Evolutionary conservation across 768 basidiomycete species (phyloP).

Genomic region (Lentinula edodes): DNA sequence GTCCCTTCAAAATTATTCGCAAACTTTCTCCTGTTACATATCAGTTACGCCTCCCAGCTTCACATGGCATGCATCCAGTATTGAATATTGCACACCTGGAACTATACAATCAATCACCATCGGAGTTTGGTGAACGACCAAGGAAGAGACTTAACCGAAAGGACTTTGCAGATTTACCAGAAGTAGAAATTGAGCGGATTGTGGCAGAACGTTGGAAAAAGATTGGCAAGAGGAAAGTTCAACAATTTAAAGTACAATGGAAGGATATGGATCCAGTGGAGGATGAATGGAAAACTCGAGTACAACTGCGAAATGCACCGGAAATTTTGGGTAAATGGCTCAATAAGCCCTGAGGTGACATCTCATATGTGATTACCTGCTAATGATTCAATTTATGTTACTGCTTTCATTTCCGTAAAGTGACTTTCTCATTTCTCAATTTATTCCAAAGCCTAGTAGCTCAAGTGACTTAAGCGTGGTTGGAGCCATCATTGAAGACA

Average conservation of each 20-base stretch:
- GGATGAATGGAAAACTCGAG: slow-evolving; percentile 3
- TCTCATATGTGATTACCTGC: too few relatives aligned
- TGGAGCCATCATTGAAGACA: too few relatives aligned
- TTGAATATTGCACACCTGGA: slow-evolving; percentile 28
- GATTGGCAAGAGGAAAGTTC: not conserved
- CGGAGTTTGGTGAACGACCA: slow-evolving; percentile 14
- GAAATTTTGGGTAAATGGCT: not conserved
- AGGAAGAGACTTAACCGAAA: slow-evolving; percentile 4
- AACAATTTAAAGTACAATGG: slow-evolving; percentile 7
- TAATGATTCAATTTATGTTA: too few relatives aligned
- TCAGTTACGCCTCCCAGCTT: slow-evolving; percentile 20
- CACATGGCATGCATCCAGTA: slow-evolving; percentile 25
- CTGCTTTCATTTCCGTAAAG: too few relatives aligned
- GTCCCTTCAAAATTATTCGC: slow-evolving; percentile 23
- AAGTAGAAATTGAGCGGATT: slow-evolving; percentile 1
- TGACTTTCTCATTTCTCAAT: too few relatives aligned
- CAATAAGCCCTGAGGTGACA: too few relatives aligned
- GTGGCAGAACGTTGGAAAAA: slow-evolving; percentile 1
- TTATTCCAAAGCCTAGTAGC: too few relatives aligned
- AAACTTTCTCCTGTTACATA: slow-evolving; percentile 24
- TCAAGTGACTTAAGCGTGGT: too few relatives aligned
- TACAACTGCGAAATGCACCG: not conserved
- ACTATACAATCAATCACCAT: slow-evolving; percentile 17
- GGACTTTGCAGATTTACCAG: slow-evolving; percentile 8
- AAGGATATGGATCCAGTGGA: not conserved